A percentile compares a stretch with the other conserved stretches of the same genome.
Conservation (phyloP, 495 filamentous ascomycete species). For the Penicillium maclennaniae region DNA sequence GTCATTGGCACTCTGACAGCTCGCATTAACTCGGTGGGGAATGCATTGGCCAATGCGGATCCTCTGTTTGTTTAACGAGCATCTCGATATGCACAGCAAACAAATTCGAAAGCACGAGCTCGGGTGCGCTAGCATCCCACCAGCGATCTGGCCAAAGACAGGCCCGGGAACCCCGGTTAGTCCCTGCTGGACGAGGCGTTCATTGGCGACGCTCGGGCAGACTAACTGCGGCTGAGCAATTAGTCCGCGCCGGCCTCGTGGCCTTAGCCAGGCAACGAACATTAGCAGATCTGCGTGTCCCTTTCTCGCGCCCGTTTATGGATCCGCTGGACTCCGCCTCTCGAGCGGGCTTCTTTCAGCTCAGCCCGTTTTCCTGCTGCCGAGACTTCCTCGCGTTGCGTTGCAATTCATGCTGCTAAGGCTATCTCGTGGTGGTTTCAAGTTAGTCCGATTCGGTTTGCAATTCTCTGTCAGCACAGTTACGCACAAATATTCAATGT, state of each 20-base stretch:
- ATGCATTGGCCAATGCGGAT: too few species aligned
- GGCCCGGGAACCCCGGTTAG: too few species aligned
- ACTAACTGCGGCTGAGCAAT: not conserved
- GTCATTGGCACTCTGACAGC: conserved; percentile 8
- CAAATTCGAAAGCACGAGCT: too few species aligned
- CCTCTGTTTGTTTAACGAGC: too few species aligned
- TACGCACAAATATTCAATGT: not conserved
- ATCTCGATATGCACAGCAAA: too few species aligned
- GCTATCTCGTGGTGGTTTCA: too few species aligned
- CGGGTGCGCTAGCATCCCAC: not conserved
- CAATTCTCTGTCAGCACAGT: not conserved
- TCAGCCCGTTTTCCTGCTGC: not conserved
- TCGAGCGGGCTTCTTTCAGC: not conserved
- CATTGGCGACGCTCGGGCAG: not conserved
- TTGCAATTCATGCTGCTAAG: not conserved
- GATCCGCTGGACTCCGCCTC: not conserved
- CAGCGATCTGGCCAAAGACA: not conserved
- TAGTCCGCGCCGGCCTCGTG: not conserved
- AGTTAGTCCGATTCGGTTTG: not conserved
- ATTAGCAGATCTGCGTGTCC: not conserved
- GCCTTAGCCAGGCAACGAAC: not conserved
- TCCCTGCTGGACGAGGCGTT: not conserved
- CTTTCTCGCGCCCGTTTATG: not conserved
- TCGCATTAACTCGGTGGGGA: conserved; percentile 1
- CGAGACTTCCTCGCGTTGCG: not conserved